phyloP scores from a whole-genome alignment of 202 grass and related monocot genomes.

The Eragrostis tef region DNA sequence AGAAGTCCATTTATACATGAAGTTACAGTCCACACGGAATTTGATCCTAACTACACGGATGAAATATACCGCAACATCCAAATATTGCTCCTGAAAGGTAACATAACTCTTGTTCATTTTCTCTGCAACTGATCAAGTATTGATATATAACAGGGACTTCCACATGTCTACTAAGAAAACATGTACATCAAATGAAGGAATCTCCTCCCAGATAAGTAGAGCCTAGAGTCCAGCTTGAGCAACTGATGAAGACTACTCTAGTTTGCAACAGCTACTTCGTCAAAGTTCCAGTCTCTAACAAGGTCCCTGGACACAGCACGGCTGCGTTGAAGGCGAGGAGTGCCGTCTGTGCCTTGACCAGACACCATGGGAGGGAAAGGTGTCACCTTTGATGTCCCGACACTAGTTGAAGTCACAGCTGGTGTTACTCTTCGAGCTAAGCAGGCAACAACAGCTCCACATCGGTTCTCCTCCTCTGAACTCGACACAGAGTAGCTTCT shows the following conservation, averaged over 20 bases:
- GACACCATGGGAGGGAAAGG: constrained; percentile 65
- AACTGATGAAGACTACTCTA: constrained; percentile 48
- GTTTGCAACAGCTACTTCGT: constrained; percentile 61
- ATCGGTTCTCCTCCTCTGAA: constrained; percentile 77
- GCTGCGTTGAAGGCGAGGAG: constrained; percentile 81
- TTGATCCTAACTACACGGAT: constrained; percentile 35
- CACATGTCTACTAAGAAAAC: constrained; percentile 41
- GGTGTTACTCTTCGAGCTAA: constrained; percentile 61
- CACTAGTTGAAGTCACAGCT: constrained; percentile 48
- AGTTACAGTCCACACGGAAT: constrained; percentile 32
- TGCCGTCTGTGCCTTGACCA: constrained; percentile 57
- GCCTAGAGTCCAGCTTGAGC: constrained; percentile 9
- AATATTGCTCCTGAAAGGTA: constrained; percentile 27
- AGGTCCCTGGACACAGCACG: constrained; percentile 82
- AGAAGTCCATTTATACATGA: too few species aligned
- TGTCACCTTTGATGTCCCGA: constrained; percentile 74
- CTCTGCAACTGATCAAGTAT: constrained; percentile 33
- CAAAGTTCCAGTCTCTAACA: constrained; percentile 95
- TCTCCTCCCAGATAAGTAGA: constrained; percentile 48
- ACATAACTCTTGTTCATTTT: constrained; percentile 18
- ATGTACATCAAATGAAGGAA: constrained; percentile 52
- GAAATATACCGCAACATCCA: neutral
- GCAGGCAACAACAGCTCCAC: constrained; percentile 65
- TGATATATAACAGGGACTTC: constrained; percentile 32
- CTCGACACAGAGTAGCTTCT: constrained; percentile 91